Base-by-base conservation (phyloP, 495 filamentous ascomycete genomes). In the Parachaetomium inaequale region DNA sequence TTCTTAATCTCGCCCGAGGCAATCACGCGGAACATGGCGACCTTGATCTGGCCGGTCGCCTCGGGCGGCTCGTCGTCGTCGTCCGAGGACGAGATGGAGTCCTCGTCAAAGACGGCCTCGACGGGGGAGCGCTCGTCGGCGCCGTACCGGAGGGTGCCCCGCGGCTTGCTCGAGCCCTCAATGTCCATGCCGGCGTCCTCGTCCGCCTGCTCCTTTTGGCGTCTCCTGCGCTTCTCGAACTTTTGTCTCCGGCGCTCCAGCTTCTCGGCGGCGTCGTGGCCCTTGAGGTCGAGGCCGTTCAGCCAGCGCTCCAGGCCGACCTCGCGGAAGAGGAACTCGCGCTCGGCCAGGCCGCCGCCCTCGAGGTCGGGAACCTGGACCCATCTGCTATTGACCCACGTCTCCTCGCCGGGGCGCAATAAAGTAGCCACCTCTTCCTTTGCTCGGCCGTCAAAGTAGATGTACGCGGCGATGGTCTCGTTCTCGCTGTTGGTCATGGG, bases 321-420 rank as follows among this genome's bases (percentile, higher is more conserved):
- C 73, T 99, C 94, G 49, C 94, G 90, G 76, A 99, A 99, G 57
- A 98, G 78, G 67, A 99, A 99, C 69, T 99, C 94, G 61, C 93
- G 85, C 78, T 99, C 94, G 50, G 94, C 94, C 31, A 99, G 85
- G 15, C 93, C 93, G 26, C 93, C 93, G 25, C 92, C 93, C 75
- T 98, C 93, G 2, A 88, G 88, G 12, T 90, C 85, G 2, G 93
- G 91, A 4, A 98, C 85, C 69, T 93, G 91, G 62, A 99, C 94
- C 94, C 94, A 99, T 70, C 94, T 81, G 11, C 93, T 96, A 66
- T 96, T 97, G 26, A 99, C 96, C 94, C 94, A 99, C 0, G 94
- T 99, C 75, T 99, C 94, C 65, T 97, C 94, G 45, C 95, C 95
- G 21, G 93, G 86, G 58, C 94, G 83, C 36, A 99, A 80, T 45